phyloP scores from a whole-genome alignment of 768 basidiomycete genomes.

The Lactarius psammicola region DNA sequence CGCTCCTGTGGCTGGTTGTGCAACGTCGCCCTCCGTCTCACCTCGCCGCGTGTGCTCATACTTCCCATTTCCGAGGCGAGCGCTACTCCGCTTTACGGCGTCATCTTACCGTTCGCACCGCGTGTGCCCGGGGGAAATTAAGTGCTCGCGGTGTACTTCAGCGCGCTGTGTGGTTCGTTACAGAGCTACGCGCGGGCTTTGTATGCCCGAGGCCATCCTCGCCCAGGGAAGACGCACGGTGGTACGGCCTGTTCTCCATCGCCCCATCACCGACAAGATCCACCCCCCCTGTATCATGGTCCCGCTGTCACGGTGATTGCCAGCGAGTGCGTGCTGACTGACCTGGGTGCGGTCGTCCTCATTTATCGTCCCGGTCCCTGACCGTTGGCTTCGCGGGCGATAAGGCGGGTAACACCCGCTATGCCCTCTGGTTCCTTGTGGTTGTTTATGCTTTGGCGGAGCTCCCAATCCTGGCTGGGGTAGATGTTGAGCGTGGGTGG shows the following conservation, averaged over 20 bases:
- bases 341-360: constrained; percentile 64
- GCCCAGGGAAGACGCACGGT: constrained; percentile 86
- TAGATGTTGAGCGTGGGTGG: constrained; percentile 66
- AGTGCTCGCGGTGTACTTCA: constrained; percentile 76
- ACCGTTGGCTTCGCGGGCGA: constrained; percentile 87
- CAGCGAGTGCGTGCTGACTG: background rate
- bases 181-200: constrained; percentile 86
- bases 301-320: no score
- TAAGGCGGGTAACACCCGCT: constrained; percentile 85
- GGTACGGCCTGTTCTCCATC: constrained; percentile 84
- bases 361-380: constrained; percentile 81
- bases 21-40: constrained; percentile 61
- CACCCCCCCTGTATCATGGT: no score
- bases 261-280: constrained; percentile 90
- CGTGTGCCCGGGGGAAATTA: constrained; percentile 84
- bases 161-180: constrained; percentile 80
- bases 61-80: constrained; percentile 64
- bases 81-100: constrained; percentile 75
- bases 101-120: constrained; percentile 73
- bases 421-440: constrained; percentile 72
- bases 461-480: constrained; percentile 67
- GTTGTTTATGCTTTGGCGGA: constrained; percentile 79
- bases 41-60: constrained; percentile 66
- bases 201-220: constrained; percentile 75
- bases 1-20: constrained; percentile 71